These are phyloP conservation scores for Coemansia brasiliensis DNA, from an alignment of 192 early-diverging fungal genomes.

Conservation along the genomic window DNA sequence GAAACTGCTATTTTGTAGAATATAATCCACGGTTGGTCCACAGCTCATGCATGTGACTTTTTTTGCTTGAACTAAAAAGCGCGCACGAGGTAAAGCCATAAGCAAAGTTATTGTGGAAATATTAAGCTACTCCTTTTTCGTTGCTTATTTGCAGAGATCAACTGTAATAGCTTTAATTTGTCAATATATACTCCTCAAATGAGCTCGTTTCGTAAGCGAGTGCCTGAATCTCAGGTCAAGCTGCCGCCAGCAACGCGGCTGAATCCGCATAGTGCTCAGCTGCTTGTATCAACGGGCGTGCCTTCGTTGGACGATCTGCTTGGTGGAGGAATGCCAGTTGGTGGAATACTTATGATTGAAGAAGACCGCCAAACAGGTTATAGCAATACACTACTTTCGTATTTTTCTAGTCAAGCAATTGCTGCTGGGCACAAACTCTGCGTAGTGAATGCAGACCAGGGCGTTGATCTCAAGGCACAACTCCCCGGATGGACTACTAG, in stretches of 20 bases:
- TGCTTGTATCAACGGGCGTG: conserved; percentile 79
- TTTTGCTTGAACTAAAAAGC: too few relatives aligned
- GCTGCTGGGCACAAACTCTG: conserved; percentile 70
- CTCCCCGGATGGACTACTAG: conserved; percentile 48
- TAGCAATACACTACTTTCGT: conserved; percentile 72
- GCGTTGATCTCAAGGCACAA: conserved; percentile 57
- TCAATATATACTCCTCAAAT: background rate
- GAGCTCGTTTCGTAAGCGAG: conserved; percentile 58
- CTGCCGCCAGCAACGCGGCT: conserved; percentile 70
- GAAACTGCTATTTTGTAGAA: too few relatives aligned
- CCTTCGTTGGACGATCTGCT: conserved; percentile 83
- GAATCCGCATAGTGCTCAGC: conserved; percentile 75
- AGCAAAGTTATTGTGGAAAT: too few relatives aligned
- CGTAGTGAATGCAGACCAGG: conserved; percentile 69
- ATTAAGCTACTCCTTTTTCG: background rate
- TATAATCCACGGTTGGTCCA: too few relatives aligned
- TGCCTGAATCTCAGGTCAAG: conserved; percentile 58
- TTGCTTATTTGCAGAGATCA: background rate
- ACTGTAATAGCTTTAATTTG: background rate
- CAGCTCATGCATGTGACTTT: too few relatives aligned
- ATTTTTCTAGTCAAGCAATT: conserved; percentile 86
- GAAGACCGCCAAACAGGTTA: conserved; percentile 83
- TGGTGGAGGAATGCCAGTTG: conserved; percentile 86
- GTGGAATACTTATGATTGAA: conserved; percentile 73
- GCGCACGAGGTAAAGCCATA: too few relatives aligned